Evolutionary conservation across 192 early-diverging fungal species (phyloP).

Genomic region (Backusella sp.): DNA sequence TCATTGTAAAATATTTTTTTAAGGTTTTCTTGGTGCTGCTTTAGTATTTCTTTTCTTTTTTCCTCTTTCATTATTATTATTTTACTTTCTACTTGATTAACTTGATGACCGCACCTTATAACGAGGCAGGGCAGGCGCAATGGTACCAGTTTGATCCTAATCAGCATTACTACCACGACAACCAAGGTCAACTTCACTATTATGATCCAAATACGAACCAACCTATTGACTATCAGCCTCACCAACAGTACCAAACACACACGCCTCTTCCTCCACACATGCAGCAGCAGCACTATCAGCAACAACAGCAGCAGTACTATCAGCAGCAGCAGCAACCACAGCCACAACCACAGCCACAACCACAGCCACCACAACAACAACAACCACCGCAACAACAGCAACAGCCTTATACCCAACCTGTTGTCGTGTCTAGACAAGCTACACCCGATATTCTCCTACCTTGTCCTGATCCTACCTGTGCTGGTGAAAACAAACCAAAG

Average conservation of each 20-base stretch:
- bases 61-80: neutral
- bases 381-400: neutral
- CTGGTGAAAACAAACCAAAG: slow-evolving; percentile 45
- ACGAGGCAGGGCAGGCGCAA: slow-evolving; percentile 12
- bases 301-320: slow-evolving; percentile 12
- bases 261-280: neutral
- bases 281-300: neutral
- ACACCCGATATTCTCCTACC: slow-evolving; percentile 12
- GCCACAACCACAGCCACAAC: neutral
- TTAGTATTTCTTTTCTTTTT: neutral
- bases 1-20: neutral
- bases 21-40: neutral
- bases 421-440: slow-evolving; percentile 8
- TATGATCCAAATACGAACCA: slow-evolving; percentile 36
- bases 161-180: slow-evolving; percentile 35
- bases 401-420: neutral
- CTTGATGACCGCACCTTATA: slow-evolving; percentile 11
- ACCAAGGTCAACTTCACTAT: slow-evolving; percentile 29
- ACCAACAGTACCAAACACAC: neutral
- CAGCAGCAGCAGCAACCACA: neutral
- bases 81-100: neutral
- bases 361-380: neutral
- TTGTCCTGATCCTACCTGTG: slow-evolving; percentile 41
- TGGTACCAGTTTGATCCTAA: slow-evolving; percentile 33
- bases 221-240: slow-evolving; percentile 22